Base-by-base conservation (phyloP, 1,284 basidiomycete genomes). In the Sanguinoderma infundibulare region DNA sequence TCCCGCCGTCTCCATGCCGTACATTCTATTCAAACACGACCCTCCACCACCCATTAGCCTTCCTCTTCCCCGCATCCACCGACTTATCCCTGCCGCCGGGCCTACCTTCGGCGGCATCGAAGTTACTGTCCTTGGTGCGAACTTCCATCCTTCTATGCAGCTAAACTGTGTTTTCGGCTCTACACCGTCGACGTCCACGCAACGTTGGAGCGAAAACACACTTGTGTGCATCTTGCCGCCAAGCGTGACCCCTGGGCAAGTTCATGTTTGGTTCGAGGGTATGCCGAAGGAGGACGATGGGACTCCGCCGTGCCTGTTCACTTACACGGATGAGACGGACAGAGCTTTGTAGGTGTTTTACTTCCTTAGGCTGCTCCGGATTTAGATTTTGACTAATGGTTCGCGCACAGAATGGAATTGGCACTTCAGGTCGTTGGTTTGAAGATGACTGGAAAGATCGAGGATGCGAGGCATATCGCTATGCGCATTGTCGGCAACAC, bases 391-490 rank as follows among this genome's bases (percentile, higher is more conserved):
- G n/a, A n/a, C 62, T 60, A 57, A 57, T 77, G 44, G 69, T 59
- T 51, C 60, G 57, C 61, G 52, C 50, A 24, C 68, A 94, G 92
- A 64, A 96, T 98, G 95, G 96, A 98, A 74, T 84, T 98, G 58
- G 96, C 96, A 52, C 80, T 98, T 7, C 95, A 97, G 73, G 95
- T 98, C 9, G 95, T 98, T 28, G 96, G 96, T 1, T 79, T 98
- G 65, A 96, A 97, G 80, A 96, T 98, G 94, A 98, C 95, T 0
- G 96, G 96, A 39, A 93, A 95, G 72, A 90, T 97, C 56, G 94
- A 97, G 69, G 93, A 96, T 60, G 94, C 95, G 3, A 90, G 93
- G 74, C 93, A 95, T 66, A 91, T 97, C 44, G 96, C 96, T 22
- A 87, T 92, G 85, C 85, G 91, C 47, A 94, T 93, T 65, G 89